These are phyloP conservation scores for Atkinsonella hypoxylon DNA, from an alignment of 2,329 filamentous ascomycete genomes.

Conservation along the genomic window DNA sequence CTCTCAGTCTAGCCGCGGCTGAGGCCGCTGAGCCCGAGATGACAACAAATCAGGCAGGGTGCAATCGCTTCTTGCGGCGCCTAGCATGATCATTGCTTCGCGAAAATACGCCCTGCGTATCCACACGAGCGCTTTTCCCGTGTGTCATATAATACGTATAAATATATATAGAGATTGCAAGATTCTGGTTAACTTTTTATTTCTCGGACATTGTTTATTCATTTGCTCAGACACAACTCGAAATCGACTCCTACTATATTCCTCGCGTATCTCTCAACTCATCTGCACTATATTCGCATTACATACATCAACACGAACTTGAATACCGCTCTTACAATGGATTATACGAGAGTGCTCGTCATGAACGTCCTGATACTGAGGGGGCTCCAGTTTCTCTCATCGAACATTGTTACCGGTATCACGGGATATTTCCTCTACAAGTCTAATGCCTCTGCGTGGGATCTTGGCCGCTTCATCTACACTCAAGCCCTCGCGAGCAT, in stretches of 20 bases:
- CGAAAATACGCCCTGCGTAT: not conserved
- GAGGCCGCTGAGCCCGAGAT: not conserved
- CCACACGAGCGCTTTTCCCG: not conserved
- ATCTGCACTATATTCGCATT: not conserved
- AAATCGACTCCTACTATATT: not conserved
- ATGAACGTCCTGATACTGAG: conserved; percentile 13
- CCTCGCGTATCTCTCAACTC: not conserved
- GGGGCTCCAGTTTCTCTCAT: conserved; percentile 43
- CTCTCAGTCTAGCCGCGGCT: not conserved
- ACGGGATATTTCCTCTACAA: conserved; percentile 47
- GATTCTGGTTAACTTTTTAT: not conserved
- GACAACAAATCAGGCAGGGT: not conserved
- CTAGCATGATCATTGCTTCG: not conserved
- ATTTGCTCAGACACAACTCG: not conserved
- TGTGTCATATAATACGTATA: not conserved
- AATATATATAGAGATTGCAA: not conserved
- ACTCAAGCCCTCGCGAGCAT: conserved; percentile 54
- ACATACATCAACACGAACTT: not conserved
- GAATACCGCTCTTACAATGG: not conserved
- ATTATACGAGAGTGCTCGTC: conserved; percentile 4
- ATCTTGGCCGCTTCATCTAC: conserved; percentile 53
- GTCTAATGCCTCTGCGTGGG: conserved; percentile 31
- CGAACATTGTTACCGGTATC: conserved; percentile 51
- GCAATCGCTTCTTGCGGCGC: not conserved
- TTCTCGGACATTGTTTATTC: not conserved